Percentiles rank a stretch among this genome's conserved stretches.
Evolutionary conservation across 2,329 filamentous ascomycete species (phyloP).

Genomic region (Nemania serpens): DNA sequence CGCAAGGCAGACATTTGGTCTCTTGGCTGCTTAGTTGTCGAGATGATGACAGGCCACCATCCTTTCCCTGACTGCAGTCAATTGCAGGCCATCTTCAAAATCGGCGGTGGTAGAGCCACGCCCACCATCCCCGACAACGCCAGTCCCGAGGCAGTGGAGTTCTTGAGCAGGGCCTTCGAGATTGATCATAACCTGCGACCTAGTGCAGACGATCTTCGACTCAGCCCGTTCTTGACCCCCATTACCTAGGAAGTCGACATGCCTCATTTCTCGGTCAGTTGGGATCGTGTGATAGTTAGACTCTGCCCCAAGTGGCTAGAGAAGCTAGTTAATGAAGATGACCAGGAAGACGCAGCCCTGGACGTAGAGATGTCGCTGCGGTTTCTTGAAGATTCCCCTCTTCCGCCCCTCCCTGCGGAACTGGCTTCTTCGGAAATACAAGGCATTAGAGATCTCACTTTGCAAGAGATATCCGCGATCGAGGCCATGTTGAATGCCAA

Average conservation of each 20-base stretch:
- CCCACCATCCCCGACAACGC: constrained; percentile 88
- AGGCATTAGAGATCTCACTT: constrained; percentile 8
- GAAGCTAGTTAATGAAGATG: constrained; percentile 22
- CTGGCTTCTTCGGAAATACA: constrained; percentile 15
- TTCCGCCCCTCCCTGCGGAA: constrained; percentile 12
- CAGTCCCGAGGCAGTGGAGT: constrained; percentile 80
- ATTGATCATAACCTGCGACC: constrained; percentile 92
- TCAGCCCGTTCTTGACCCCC: constrained; percentile 79
- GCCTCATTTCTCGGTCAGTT: constrained; percentile 32
- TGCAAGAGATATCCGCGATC: constrained; percentile 19
- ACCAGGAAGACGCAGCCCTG: constrained; percentile 6
- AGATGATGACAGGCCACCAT: constrained; percentile 98
- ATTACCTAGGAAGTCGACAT: constrained; percentile 56
- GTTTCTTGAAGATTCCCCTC: constrained; percentile 16
- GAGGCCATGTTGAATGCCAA: constrained; percentile 9
- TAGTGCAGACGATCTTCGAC: constrained; percentile 86
- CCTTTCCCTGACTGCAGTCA: constrained; percentile 97
- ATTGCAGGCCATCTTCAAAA: constrained; percentile 98
- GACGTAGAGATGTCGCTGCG: constrained; percentile 18
- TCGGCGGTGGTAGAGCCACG: constrained; percentile 83
- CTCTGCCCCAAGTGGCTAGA: constrained; percentile 23
- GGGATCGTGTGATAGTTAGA: constrained; percentile 24
- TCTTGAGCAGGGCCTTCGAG: constrained; percentile 90
- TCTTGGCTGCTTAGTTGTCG: constrained; percentile 91
- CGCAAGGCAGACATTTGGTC: constrained; percentile 99